Evolutionary conservation across 2,329 filamentous ascomycete genomes (phyloP).

Genomic region (Penicillium sp.): DNA sequence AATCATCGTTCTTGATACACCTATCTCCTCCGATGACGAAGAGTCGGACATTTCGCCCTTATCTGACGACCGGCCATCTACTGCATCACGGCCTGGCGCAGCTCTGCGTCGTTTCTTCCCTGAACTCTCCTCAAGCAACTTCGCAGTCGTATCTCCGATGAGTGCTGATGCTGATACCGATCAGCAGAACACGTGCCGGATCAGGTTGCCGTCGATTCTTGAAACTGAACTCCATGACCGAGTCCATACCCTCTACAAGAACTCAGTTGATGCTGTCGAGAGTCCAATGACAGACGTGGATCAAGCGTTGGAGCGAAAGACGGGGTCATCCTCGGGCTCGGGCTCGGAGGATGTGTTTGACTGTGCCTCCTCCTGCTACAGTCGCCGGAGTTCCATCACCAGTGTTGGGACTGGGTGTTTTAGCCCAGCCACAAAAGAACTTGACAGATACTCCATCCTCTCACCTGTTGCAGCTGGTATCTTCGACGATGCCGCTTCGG

Average conservation of each 20-base stretch:
- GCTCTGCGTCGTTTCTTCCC: constrained; percentile 33
- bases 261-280: neutral
- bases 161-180: constrained; percentile 5
- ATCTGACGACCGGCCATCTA: constrained; percentile 16
- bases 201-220: constrained; percentile 2
- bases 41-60: constrained; percentile 31
- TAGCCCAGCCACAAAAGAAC: neutral
- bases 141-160: constrained; percentile 28
- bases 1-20: constrained; percentile 17
- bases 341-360: constrained; percentile 31
- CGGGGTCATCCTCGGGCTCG: constrained; percentile 25
- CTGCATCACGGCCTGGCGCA: constrained; percentile 18
- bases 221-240: constrained; percentile 21
- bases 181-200: constrained; percentile 10
- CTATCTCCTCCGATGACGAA: constrained; percentile 13
- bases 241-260: constrained; percentile 18
- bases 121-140: constrained; percentile 29
- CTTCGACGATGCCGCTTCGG: constrained; percentile 36
- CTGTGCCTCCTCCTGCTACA: constrained; percentile 39
- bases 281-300: neutral
- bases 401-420: constrained; percentile 32
- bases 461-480: constrained; percentile 29
- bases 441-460: constrained; percentile 27
- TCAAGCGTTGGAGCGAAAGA: constrained; percentile 2
- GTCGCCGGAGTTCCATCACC: constrained; percentile 35